A percentile compares a stretch with the other conserved stretches of the same genome.
Conservation (phyloP, 495 filamentous ascomycete species). For the Tuber microsphaerosporum region DNA sequence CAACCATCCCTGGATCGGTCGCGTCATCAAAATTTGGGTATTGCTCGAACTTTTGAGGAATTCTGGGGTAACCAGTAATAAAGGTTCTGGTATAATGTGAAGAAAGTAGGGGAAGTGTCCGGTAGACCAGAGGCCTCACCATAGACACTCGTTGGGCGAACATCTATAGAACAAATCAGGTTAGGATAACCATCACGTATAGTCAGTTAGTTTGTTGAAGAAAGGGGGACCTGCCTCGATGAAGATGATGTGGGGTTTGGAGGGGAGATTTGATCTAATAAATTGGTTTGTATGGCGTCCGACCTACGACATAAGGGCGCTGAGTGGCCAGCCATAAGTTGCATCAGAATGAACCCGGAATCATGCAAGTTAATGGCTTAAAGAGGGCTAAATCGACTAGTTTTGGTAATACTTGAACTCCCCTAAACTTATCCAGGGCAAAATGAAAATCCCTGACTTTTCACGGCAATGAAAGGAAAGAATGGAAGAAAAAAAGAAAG, state of each 20-base stretch:
- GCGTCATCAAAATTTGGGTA: slow-evolving; percentile 29
- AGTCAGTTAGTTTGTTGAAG: not conserved
- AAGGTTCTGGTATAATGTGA: slow-evolving; percentile 26
- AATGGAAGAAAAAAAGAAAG: slow-evolving; percentile 5
- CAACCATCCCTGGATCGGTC: slow-evolving; percentile 37
- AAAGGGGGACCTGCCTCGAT: not conserved
- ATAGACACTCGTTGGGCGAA: slow-evolving; percentile 45
- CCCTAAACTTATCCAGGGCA: not conserved
- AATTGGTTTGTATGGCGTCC: not conserved
- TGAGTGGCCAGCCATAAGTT: not conserved
- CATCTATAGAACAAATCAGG: slow-evolving; percentile 42
- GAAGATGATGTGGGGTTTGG: not conserved
- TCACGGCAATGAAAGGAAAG: not conserved
- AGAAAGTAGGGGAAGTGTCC: slow-evolving; percentile 37
- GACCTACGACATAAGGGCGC: not conserved
- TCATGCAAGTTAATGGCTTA: not conserved
- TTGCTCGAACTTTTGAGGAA: slow-evolving; percentile 16
- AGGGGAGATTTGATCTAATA: slow-evolving; percentile 6
- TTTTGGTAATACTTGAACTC: not conserved
- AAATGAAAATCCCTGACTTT: not conserved
- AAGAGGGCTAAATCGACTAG: not conserved
- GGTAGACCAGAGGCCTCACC: slow-evolving; percentile 44
- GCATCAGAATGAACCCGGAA: not conserved
- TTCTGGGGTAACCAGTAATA: slow-evolving; percentile 22
- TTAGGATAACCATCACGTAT: not conserved